phyloP scores from a whole-genome alignment of 495 filamentous ascomycete species.

The Neurospora sp. region DNA sequence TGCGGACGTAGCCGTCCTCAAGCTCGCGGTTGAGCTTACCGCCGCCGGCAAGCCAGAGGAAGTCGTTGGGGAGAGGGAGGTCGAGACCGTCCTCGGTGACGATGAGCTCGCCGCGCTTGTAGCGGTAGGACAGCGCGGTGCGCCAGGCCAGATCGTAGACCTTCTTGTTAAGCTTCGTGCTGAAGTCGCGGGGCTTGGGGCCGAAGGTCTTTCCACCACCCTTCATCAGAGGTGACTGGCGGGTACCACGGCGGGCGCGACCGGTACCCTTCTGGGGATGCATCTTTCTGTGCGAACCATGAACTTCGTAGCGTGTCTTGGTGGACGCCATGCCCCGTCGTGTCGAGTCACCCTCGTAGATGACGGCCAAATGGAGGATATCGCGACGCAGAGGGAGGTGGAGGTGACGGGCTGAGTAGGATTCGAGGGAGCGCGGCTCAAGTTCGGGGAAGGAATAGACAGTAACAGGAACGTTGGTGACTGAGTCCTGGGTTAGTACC shows the following conservation, averaged over 20 bases:
- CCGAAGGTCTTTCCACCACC: slow-evolving; percentile 85
- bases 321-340: slow-evolving; percentile 79
- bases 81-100: slow-evolving; percentile 67
- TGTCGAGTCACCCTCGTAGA: slow-evolving; percentile 86
- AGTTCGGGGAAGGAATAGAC: slow-evolving; percentile 84
- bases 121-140: slow-evolving; percentile 86
- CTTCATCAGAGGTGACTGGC: slow-evolving; percentile 68
- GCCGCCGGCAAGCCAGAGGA: slow-evolving; percentile 22
- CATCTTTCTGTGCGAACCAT: slow-evolving; percentile 70
- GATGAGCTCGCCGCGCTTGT: slow-evolving; percentile 73
- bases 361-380: slow-evolving; percentile 81
- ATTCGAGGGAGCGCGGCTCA: slow-evolving; percentile 69
- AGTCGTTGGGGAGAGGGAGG: slow-evolving; percentile 40
- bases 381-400: slow-evolving; percentile 79
- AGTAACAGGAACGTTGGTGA: slow-evolving; percentile 60
- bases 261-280: slow-evolving; percentile 79
- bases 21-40: slow-evolving; percentile 23
- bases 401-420: slow-evolving; percentile 74
- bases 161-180: slow-evolving; percentile 71
- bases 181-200: slow-evolving; percentile 82
- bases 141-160: slow-evolving; percentile 95
- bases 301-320: slow-evolving; percentile 76
- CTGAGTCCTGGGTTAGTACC: slow-evolving; percentile 24
- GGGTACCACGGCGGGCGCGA: slow-evolving; percentile 64
- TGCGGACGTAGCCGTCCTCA: slow-evolving; percentile 38